Conservation (phyloP, 2,329 filamentous ascomycete species). For the Beauveria caledonica region DNA sequence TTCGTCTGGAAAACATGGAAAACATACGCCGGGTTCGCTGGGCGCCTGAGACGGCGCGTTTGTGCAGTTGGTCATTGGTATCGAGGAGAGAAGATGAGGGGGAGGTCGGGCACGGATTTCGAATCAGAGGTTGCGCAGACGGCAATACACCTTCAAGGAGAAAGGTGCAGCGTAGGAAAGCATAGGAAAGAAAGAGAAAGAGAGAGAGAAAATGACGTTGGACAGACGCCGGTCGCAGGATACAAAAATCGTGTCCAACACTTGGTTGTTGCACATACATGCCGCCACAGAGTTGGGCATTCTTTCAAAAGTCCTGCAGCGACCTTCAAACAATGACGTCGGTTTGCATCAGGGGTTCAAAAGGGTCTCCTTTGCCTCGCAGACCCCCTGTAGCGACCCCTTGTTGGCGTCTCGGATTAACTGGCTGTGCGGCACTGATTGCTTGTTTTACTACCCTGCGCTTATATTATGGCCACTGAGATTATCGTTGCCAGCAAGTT, state of each 20-base stretch:
- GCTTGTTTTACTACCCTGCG: not conserved
- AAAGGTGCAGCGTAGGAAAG: no score
- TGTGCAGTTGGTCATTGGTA: not conserved
- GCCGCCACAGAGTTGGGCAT: not conserved
- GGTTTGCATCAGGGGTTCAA: not conserved
- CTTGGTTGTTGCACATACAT: not conserved
- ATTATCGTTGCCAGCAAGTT: no score
- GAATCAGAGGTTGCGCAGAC: no score
- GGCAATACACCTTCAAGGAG: no score
- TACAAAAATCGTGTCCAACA: not conserved
- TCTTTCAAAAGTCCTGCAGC: not conserved
- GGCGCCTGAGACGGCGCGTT: slow-evolving; percentile 13
- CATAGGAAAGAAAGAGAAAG: no score
- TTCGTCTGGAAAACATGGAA: not conserved
- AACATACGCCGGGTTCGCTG: slow-evolving; percentile 48
- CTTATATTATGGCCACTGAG: no score
- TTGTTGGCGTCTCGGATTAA: not conserved
- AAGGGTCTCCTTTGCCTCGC: not conserved
- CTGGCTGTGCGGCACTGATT: not conserved
- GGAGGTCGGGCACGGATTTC: no score
- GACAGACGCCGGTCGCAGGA: not conserved
- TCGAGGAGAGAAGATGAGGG: not conserved
- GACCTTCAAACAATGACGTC: slow-evolving; percentile 3
- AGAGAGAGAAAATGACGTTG: no score
- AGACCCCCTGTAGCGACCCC: not conserved